Evolutionary conservation across 768 basidiomycete genomes (phyloP).

Genomic region (Suillus subluteus): DNA sequence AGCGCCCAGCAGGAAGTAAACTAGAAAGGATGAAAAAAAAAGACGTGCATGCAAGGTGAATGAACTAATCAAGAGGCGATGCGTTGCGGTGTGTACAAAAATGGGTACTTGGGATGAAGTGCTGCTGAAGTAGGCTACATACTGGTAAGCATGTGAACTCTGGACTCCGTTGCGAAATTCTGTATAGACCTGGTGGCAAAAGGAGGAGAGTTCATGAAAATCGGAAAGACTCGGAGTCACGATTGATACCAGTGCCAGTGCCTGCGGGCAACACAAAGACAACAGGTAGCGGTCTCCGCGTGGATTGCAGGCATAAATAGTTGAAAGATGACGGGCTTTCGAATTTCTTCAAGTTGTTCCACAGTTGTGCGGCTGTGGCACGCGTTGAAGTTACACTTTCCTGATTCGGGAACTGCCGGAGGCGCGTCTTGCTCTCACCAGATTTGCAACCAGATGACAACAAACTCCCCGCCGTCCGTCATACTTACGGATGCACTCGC

Average conservation of each 20-base stretch:
- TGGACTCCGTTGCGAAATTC: no score
- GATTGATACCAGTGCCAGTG: background rate
- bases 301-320: background rate
- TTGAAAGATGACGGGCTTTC: background rate
- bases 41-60: background rate
- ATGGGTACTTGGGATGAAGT: background rate
- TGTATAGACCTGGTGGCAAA: no score
- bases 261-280: background rate
- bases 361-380: background rate
- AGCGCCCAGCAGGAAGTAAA: background rate
- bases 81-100: background rate
- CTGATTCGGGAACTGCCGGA: conserved; percentile 28
- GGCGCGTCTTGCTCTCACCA: conserved; percentile 15
- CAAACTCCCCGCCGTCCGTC: conserved; percentile 34
- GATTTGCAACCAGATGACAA: conserved; percentile 28
- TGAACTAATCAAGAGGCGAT: background rate
- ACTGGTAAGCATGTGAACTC: background rate
- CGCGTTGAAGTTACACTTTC: background rate
- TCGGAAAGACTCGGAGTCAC: background rate
- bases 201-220: background rate
- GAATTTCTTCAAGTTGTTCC: background rate
- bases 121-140: background rate
- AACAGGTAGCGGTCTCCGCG: background rate
- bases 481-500: conserved; percentile 46
- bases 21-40: background rate